Base-by-base conservation (phyloP, 2,329 filamentous ascomycete genomes). In the Talaromyces sp. region DNA sequence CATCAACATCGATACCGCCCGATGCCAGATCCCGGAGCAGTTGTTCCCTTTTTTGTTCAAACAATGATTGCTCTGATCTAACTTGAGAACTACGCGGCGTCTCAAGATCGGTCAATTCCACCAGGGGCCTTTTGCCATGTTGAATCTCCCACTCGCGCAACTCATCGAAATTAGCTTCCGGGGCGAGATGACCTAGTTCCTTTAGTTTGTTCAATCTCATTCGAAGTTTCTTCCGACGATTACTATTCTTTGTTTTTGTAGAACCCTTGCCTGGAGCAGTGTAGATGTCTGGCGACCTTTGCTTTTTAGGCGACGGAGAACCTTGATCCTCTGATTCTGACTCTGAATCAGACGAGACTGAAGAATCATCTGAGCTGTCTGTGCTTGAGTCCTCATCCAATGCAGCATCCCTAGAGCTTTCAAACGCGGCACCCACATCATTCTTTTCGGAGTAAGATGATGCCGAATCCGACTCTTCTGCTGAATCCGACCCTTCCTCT, bases 201-300 rank as follows among this genome's bases (percentile, higher is more conserved):
- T 87, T 85, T 7, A 88, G 75, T 61, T 79, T 77, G 4, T 75
- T 73, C 10, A 89, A 73, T 61, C 76, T 76, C 61, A 81, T 81
- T 44, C 77, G 73, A 58, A 82, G 73, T 61, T 81, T 81, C 47
- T 80, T 79, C 44, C 87, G 79, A 33, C 74, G 68, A 65, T 89
- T 89, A 63, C 85, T 82, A 28, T 75, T 74, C 57, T 81, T 80
- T 0, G 87, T 89, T 18, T 70, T 67, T 27, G 69, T 65, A 34
- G 77, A 78, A 16, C 87, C 87, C 63, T 79, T 59, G 4, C 80
- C 79, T 51, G 84, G 82, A 56, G 80, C 71, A 14, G 72, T 73
- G 34, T 68, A 56, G 40, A 62, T 42, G 9, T 40, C 56, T 23
- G 68, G 68, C 23, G 60, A 60, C 12, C 59, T 52, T 14, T 50